A percentile compares a stretch with the other conserved stretches of the same genome.
Evolutionary conservation across 2,329 filamentous ascomycete species (phyloP).

Genomic region (Didymella keratinophila): DNA sequence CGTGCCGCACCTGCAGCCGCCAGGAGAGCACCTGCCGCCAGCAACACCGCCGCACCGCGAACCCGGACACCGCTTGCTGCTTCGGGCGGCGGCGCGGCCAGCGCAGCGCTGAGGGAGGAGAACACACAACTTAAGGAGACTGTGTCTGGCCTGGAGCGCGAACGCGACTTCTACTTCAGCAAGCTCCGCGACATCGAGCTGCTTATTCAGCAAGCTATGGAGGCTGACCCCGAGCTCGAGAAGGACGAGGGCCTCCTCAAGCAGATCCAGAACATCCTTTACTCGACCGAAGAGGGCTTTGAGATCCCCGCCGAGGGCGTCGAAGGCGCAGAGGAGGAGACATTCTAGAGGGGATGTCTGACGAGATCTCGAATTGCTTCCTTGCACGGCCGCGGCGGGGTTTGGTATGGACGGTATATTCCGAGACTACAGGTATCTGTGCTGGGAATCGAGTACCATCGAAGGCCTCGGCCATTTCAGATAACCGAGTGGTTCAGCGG

Average conservation of each 20-base stretch:
- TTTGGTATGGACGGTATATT: not conserved
- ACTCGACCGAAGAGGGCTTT: slow-evolving; percentile 87
- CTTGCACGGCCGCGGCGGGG: not conserved
- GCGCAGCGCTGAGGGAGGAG: slow-evolving; percentile 80
- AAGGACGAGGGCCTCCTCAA: slow-evolving; percentile 94
- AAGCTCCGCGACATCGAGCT: slow-evolving; percentile 97
- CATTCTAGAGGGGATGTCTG: slow-evolving; percentile 31
- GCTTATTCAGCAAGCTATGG: slow-evolving; percentile 89
- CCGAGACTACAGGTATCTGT: not conserved
- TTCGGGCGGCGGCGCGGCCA: slow-evolving; percentile 65
- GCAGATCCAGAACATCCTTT: slow-evolving; percentile 94
- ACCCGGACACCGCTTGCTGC: slow-evolving; percentile 52
- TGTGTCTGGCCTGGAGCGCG: slow-evolving; percentile 90
- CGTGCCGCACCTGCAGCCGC: slow-evolving; percentile 61
- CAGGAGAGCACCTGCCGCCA: slow-evolving; percentile 54
- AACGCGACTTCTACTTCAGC: slow-evolving; percentile 99
- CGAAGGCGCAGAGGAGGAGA: slow-evolving; percentile 78
- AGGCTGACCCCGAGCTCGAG: slow-evolving; percentile 90
- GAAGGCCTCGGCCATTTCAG: not conserved
- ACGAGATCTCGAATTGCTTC: not conserved
- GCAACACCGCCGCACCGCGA: slow-evolving; percentile 50
- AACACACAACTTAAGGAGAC: slow-evolving; percentile 92
- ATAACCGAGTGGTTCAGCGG: slow-evolving; percentile 32
- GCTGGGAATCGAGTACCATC: not conserved
- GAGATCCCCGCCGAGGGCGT: slow-evolving; percentile 81